Evolutionary conservation across 306 rosid genomes (phyloP), one percentile per base, ranked within the genome.

Genomic region (Vicia faba): DNA sequence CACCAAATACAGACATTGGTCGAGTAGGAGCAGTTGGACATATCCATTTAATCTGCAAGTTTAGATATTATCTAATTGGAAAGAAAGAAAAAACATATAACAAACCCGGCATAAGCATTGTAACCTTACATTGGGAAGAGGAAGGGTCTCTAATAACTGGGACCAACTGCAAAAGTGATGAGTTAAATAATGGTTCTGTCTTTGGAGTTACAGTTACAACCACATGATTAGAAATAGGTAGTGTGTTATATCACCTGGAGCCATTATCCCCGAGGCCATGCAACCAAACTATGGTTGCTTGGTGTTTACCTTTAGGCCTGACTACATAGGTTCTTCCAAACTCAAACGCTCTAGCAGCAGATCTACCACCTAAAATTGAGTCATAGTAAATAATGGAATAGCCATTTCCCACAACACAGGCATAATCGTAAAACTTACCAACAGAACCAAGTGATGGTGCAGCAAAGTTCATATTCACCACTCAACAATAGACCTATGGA

Each of bases 251-350:
- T 60, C 81, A 93, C 99, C 99, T 93, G 69, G 99, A 80, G 77
- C 99, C 99, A 79, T 93, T 90, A 74, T 93, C 99, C 19, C 99
- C 99, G n/a, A 93, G 97, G 66, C 99, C 99, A 71, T 90, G 99
- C 35, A 93, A 85, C 99, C 99, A 93, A 73, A 93, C 96, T 60
- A 93, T 79, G 12, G 99, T 93, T 68, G 99, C 99, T 83, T 88
- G 99, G 82, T 93, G 99, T 88, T 82, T 93, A 49, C 96, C 99
- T 78, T 90, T 93, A 71, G 99, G 99, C 84, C 83, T 86, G 41
- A 93, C 97, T 45, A 90, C 99, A 75, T 93, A 84, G 26, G 99
- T 93, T 81, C 87, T 86, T 65, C 99, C 99, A 86, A 83, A 93
- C 80, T 93, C 96, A 79, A 81, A 71, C 15, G 61, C 86, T 78